Base-by-base conservation (phyloP, 352 stramenopile genomes). In the Pythium myriotylum region DNA sequence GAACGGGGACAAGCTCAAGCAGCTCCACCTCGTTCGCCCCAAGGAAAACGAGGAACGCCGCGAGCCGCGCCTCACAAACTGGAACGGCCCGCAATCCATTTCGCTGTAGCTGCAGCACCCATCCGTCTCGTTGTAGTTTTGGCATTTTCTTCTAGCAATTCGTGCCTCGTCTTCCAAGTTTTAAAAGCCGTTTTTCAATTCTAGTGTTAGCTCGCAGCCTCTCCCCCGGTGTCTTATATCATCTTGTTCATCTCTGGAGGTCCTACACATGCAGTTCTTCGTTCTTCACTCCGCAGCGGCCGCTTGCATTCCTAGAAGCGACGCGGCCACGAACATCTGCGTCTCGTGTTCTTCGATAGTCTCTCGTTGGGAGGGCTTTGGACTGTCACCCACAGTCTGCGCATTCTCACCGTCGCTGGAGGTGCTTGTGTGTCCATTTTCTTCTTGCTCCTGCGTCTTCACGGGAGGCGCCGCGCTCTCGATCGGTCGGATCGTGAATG, bases 1-100 rank as follows among this genome's bases (percentile, higher is more conserved):
- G 24, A 83, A 76, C 45, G 62, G 63, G n/a, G 59, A 67, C 59
- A 67, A 67, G 19, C 42, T 77, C 46, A 70, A 66, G 54, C 66
- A 58, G 20, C 42, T 74, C 33, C 48, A 65, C 45, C 20, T 29
- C 26, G 37, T 56, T 39, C 9, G 51, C 37, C 27, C 65, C 27
- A 46, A 68, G 50, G 53, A 26, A 53, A 68, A 16, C 42, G 27
- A 35, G 62, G 41, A 68, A 20, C 29, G 19, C 8, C 19, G 29
- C 16, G 23, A 54, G n/a, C 47, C 47, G n/a, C 47, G 47, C 22
- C 22, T 7, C 26, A 23, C 50, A 17, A 39, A 47, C 14, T 37
- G 50, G 20, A 22, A 57, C 50, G 50, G 50, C 47, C 47, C 33
- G 45, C 56, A 57, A 8, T 62, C 54, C 22, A 54, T 62, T 27